Percentiles rank a stretch among this genome's conserved stretches.
These are phyloP conservation scores for Mallotus nudiflorus DNA, from an alignment of 345 rosid genomes.

Conservation along the genomic window DNA sequence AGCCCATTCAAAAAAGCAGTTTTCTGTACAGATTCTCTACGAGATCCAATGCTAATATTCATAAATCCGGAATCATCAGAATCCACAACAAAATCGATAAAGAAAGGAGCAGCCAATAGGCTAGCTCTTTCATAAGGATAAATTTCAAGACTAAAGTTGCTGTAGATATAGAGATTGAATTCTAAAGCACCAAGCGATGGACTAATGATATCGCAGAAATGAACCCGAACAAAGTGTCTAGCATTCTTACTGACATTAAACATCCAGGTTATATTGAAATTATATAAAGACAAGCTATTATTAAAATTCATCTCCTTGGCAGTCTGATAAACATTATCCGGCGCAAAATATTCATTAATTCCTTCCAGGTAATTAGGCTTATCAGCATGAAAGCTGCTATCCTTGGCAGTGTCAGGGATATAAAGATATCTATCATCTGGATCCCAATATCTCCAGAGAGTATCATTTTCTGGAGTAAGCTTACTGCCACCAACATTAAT, in stretches of 20 bases:
- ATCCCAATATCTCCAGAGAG: slow-evolving; percentile 45
- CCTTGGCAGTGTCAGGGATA: slow-evolving; percentile 19
- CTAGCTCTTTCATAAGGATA: neutral
- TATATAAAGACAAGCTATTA: too few relatives aligned
- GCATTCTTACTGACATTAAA: slow-evolving; percentile 40
- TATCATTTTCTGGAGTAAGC: slow-evolving; percentile 33
- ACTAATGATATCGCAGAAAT: slow-evolving; percentile 54
- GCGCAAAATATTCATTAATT: slow-evolving; percentile 34
- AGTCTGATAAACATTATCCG: slow-evolving; percentile 43
- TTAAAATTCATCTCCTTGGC: slow-evolving; percentile 31
- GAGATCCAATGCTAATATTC: slow-evolving; percentile 35
- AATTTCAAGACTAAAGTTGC: slow-evolving; percentile 20
- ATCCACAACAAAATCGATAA: slow-evolving; percentile 38
- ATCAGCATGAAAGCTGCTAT: accelerated
- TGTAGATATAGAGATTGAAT: slow-evolving; percentile 45
- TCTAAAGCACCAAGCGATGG: neutral
- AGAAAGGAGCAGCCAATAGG: slow-evolving; percentile 34
- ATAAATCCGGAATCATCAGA: slow-evolving; percentile 45
- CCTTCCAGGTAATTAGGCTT: slow-evolving; percentile 7
- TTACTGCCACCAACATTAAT: slow-evolving; percentile 46
- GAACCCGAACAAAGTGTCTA: slow-evolving; percentile 46
- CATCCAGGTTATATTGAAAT: slow-evolving; percentile 46
- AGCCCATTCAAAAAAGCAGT: slow-evolving; percentile 52
- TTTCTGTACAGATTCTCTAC: accelerated
- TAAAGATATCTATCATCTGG: slow-evolving; percentile 35